Base-by-base conservation (phyloP, 1,139 yeast genomes). In the Zygosaccharomyces pseudobailii region DNA sequence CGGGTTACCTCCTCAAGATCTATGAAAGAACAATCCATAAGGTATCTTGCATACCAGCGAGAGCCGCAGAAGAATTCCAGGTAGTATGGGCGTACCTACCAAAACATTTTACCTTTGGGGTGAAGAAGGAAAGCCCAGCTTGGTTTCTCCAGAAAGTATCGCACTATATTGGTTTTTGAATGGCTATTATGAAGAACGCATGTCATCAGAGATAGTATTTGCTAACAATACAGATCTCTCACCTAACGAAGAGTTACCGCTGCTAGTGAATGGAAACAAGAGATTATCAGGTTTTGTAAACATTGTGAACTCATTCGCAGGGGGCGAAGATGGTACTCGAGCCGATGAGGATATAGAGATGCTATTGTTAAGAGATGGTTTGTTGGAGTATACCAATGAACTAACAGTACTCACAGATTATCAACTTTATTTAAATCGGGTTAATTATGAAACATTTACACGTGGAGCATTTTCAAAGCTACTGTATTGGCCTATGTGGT, bases 401-500 rank as follows among this genome's bases (percentile, higher is more conserved):
- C 46, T 63, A 20, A 45, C 53, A 2, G 36, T 47, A 6, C 43
- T 56, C 24, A 79, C 86, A 30, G 78, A 76, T 48, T 87, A 84
- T 64, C 79, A 81, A 48, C 66, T 82, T 36, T 87, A 77, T 58
- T 69, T 84, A 42, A 77, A 82, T 54, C 71, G 75, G 28, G 70
- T 68, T 28, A 87, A 87, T 65, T 87, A 84, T 63, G 89, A 82
- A 55, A 62, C 71, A 13, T 79, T 75, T 49, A 79, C 90, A 1
- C 71, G 94, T 47, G 81, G 82, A 40, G 63, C 78, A 24, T 82
- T 84, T 61, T 71, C 78, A 32, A 57, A 69, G 3, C 73, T 80
- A 52, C 69, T 87, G 31, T 87, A 92, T 3, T 87, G 87, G 67
- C 96, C 96, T 5, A 80, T 87, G 83, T 90, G 87, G 78, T 87